These are phyloP conservation scores for Diaporthe sp. DNA, from an alignment of 2,329 filamentous ascomycete genomes.

Conservation along the genomic window DNA sequence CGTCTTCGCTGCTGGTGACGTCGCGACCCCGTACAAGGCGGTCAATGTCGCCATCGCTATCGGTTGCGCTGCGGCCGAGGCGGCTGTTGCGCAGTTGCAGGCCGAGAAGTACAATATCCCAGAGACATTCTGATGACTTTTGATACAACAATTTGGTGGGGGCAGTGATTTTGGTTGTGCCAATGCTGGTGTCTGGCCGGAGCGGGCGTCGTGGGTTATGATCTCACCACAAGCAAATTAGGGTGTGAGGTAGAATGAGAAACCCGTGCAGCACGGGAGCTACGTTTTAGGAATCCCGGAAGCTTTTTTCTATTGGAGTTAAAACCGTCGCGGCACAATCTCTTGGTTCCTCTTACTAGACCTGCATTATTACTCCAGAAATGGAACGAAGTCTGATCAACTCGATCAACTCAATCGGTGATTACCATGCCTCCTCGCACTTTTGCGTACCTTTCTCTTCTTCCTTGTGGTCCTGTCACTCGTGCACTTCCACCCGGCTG, in stretches of 20 bases:
- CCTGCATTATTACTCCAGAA: neutral
- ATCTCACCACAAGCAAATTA: no score
- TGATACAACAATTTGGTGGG: neutral
- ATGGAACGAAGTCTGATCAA: neutral
- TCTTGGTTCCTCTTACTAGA: no score
- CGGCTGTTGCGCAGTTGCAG: neutral
- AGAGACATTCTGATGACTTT: neutral
- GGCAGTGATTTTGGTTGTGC: no score
- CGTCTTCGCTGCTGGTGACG: slow-evolving; percentile 4
- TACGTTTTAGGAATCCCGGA: no score
- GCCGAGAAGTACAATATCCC: neutral
- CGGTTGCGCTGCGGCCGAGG: neutral
- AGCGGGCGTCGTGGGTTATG: no score
- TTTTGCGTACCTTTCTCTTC: neutral
- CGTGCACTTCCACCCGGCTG: no score
- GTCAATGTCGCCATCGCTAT: neutral
- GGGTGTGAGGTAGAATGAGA: no score
- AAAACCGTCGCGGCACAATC: no score
- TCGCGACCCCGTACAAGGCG: neutral
- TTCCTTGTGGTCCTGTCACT: no score
- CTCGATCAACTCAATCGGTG: neutral
- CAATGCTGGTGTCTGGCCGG: no score
- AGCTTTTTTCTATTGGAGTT: no score
- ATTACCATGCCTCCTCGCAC: neutral
- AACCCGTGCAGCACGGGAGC: no score